Evolutionary conservation across 2,329 filamentous ascomycete genomes (phyloP).

Genomic region (Fusarium sp.): DNA sequence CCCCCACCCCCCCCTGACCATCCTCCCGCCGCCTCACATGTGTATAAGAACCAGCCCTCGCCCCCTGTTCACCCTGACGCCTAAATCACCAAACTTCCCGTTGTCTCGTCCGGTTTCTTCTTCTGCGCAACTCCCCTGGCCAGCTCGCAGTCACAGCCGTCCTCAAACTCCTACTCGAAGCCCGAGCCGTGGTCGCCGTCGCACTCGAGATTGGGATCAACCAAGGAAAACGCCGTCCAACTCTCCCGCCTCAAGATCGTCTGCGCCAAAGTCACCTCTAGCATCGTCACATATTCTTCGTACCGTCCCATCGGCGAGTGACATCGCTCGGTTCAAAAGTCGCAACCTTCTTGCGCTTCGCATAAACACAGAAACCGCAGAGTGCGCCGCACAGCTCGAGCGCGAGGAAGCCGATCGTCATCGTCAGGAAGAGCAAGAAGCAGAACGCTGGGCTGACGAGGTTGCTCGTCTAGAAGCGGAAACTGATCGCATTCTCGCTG

Average conservation of each 20-base stretch:
- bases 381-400: slow-evolving; percentile 36
- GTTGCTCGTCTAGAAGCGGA: slow-evolving; percentile 61
- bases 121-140: slow-evolving; percentile 25
- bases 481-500: slow-evolving; percentile 61
- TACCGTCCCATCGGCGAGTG: slow-evolving; percentile 34
- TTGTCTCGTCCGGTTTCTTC: slow-evolving; percentile 28
- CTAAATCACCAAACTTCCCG: slow-evolving; percentile 47
- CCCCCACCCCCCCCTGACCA: too few species aligned
- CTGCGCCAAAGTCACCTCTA: slow-evolving; percentile 8
- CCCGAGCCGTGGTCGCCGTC: slow-evolving; percentile 27
- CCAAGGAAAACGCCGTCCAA: slow-evolving; percentile 12
- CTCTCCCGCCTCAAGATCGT: slow-evolving; percentile 13
- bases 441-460: slow-evolving; percentile 52
- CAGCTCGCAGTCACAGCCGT: slow-evolving; percentile 12
- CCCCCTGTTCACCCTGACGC: slow-evolving; percentile 45
- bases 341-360: slow-evolving; percentile 41
- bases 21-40: too few species aligned
- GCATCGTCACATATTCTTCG: slow-evolving; percentile 31
- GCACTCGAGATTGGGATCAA: slow-evolving; percentile 14
- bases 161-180: slow-evolving; percentile 12
- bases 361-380: slow-evolving; percentile 35
- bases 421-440: slow-evolving; percentile 37
- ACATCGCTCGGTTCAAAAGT: slow-evolving; percentile 39
- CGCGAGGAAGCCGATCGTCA: slow-evolving; percentile 26
- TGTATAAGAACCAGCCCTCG: too few species aligned